Evolutionary conservation across 148 eudicot genomes (phyloP).

Genomic region (Bassia scoparia): DNA sequence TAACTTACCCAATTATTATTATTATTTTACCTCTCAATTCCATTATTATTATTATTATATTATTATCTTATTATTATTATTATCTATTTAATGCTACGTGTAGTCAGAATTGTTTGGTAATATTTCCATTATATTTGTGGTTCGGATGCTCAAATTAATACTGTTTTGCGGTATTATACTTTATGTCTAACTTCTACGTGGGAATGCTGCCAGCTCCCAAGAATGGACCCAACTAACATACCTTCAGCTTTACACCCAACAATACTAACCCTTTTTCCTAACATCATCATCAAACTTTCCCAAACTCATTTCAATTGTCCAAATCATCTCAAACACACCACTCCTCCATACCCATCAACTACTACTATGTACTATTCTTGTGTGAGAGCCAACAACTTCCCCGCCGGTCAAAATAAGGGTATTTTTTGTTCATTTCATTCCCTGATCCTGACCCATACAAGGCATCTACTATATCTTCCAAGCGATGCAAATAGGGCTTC

Average conservation of each 20-base stretch:
- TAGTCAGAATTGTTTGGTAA: no score
- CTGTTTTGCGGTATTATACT: no score
- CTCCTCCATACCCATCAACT: background rate
- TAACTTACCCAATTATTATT: no score
- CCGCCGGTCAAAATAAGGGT: background rate
- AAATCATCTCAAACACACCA: no score
- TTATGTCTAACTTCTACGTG: no score
- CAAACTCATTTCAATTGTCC: conserved; percentile 19
- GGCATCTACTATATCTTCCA: no score
- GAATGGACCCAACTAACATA: conserved; percentile 19
- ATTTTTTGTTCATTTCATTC: background rate
- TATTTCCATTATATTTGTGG: no score
- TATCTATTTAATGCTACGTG: no score
- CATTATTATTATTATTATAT: no score
- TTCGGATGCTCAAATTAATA: no score
- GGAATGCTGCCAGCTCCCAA: conserved; percentile 31
- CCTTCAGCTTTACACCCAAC: background rate
- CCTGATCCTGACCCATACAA: background rate
- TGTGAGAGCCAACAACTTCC: background rate
- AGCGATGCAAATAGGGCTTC: background rate
- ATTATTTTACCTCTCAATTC: no score
- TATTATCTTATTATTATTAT: no score
- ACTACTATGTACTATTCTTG: background rate
- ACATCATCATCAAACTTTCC: conserved; percentile 18
- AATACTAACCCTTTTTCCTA: conserved; percentile 3